phyloP scores from a whole-genome alignment of 768 basidiomycete genomes.

The Crucibulum laeve region DNA sequence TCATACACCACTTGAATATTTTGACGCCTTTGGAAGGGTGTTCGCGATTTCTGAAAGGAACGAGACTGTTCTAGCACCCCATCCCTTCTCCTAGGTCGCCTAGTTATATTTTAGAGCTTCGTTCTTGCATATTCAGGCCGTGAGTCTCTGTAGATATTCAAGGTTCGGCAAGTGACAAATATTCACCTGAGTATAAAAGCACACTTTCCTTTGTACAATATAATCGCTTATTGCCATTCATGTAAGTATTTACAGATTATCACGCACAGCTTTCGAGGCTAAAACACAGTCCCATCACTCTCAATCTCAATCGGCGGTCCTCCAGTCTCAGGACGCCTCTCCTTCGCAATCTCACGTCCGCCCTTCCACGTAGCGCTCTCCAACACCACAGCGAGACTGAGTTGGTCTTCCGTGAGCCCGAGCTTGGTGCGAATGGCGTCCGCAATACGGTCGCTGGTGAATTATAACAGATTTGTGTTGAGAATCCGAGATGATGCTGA shows the following conservation, averaged over 20 bases:
- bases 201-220: background rate
- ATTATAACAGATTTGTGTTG: background rate
- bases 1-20: too few species aligned
- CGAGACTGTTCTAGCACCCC: too few species aligned
- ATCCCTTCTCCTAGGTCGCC: background rate
- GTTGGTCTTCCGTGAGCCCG: constrained; percentile 40
- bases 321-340: constrained; percentile 64
- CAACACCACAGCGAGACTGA: constrained; percentile 83
- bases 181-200: background rate
- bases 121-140: too few species aligned
- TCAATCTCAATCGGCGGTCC: constrained; percentile 86
- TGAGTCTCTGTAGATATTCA: too few species aligned
- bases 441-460: constrained; percentile 73
- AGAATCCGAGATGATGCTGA: background rate
- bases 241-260: background rate
- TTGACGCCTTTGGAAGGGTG: background rate
- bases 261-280: too few species aligned
- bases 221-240: background rate
- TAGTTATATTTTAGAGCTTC: too few species aligned
- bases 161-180: too few species aligned
- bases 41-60: too few species aligned
- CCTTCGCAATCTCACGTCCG: constrained; percentile 86
- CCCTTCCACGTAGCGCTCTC: constrained; percentile 98
- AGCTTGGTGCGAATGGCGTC: constrained; percentile 61
- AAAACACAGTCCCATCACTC: constrained; percentile 84